Evolutionary conservation across 176 grass and related monocot genomes (phyloP), one percentile per base, ranked within the genome.

Genomic region (Dendrocalamus sinicus): DNA sequence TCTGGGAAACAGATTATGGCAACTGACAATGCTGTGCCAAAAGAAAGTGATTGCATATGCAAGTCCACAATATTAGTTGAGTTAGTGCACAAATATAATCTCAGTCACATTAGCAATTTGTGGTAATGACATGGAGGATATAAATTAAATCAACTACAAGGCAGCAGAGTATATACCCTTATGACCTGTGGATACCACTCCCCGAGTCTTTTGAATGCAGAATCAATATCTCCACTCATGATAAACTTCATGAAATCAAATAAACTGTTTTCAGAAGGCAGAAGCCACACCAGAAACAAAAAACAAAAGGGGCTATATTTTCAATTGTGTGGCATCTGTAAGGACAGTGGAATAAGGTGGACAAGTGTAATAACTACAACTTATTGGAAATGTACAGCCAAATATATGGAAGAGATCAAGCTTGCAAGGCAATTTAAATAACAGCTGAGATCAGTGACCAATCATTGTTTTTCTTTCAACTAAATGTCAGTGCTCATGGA

Each of bases 111-210:
- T 23, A 69, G 15, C 22, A 24, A 24, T 40, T 70, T 77, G 44
- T 48, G 37, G 8, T 73, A 76, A 82, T 55, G 53, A 37, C 32
- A 72, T 15, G 35, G 14, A 48, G 41, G 58, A 65, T 24, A 82
- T 22, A 69, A 55, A 86, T 39, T 41, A 59, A 68, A 79, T 83
- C 39, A 89, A 81, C 44, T 48, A 76, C 10, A 28, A 43, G 62
- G 28, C 15, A 51, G 47, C 35, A 59, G 22, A 84, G 17, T 73
- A 67, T 70, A 67, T 92, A 98, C 96, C 93, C 95, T 87, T 81
- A 99, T 82, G 67, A 96, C 78, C 48, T 92, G 89, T 81, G 97
- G 97, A 84, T 99, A 99, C 97, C 91, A 99, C 73, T 99, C 92
- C 70, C 77, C 73, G 26, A 99, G 97, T 67, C 85, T 96, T 92